Conservation (phyloP, 352 stramenopile genomes). For the Phytophthora ohioensis region DNA sequence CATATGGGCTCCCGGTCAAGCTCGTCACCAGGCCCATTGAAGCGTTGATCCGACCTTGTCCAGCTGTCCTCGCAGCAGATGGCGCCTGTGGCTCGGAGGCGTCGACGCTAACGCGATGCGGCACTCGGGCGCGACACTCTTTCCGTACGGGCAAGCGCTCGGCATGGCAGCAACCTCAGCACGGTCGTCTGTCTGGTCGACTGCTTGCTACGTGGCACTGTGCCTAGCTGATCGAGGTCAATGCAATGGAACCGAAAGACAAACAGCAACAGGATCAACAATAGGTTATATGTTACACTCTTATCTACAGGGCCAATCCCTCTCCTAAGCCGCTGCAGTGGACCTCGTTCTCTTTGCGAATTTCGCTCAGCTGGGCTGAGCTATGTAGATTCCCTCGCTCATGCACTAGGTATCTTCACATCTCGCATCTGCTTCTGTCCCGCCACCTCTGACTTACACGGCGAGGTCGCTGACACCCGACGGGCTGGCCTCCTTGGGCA, state of each 20-base stretch:
- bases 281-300: conserved; percentile 75
- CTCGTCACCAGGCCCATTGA: conserved; percentile 21
- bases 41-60: conserved; percentile 45
- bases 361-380: conserved; percentile 26
- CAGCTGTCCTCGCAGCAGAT: conserved; percentile 44
- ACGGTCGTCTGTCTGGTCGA: too few species aligned
- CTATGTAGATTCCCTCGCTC: conserved; percentile 26
- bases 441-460: conserved; percentile 39
- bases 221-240: too few species aligned
- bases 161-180: background rate
- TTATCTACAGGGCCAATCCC: conserved; percentile 41
- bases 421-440: background rate
- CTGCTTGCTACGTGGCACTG: too few species aligned
- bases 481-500: conserved; percentile 62
- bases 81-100: conserved; percentile 19
- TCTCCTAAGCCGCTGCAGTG: conserved; percentile 33
- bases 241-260: conserved; percentile 2
- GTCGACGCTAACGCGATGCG: conserved; percentile 39
- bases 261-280: conserved; percentile 26
- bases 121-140: conserved; percentile 8
- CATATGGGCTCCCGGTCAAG: conserved; percentile 34
- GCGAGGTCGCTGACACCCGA: conserved; percentile 61
- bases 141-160: background rate
- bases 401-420: conserved; percentile 33
- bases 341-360: conserved; percentile 10